These are phyloP conservation scores for Triticum monococcum DNA, from an alignment of 176 grass and related monocot genomes.

Conservation along the genomic window DNA sequence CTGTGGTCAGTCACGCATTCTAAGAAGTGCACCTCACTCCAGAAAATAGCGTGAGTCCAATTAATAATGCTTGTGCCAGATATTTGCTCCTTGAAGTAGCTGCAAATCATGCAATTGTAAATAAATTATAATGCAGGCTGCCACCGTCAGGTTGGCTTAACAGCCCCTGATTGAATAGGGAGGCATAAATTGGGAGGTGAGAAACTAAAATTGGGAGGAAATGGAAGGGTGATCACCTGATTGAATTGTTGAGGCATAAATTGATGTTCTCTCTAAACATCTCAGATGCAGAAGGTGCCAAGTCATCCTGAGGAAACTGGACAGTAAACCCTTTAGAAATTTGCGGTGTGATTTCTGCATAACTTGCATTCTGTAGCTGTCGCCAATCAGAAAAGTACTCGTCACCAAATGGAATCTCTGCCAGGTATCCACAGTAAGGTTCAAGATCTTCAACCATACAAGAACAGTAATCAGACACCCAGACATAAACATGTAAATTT, in stretches of 20 bases:
- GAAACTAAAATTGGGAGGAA: no score
- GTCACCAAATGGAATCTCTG: background rate
- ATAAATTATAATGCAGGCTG: no score
- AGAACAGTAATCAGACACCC: background rate
- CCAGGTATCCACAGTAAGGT: background rate
- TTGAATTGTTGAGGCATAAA: no score
- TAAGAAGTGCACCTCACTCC: background rate
- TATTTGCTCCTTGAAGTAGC: background rate
- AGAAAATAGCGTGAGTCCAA: background rate
- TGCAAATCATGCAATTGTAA: background rate
- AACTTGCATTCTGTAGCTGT: background rate
- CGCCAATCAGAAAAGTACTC: background rate
- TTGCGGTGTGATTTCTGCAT: background rate
- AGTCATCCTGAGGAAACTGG: background rate
- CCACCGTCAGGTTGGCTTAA: no score
- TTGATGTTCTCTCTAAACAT: no score
- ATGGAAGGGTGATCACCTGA: no score
- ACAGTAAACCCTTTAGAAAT: background rate
- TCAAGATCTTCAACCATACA: background rate
- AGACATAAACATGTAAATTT: conserved; percentile 34
- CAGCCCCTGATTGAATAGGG: no score
- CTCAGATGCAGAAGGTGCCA: no score
- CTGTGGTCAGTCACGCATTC: background rate
- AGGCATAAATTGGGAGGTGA: no score
- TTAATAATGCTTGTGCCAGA: background rate